Evolutionary conservation across 2,329 filamentous ascomycete genomes (phyloP).

Genomic region (Pseudocercospora ulei): DNA sequence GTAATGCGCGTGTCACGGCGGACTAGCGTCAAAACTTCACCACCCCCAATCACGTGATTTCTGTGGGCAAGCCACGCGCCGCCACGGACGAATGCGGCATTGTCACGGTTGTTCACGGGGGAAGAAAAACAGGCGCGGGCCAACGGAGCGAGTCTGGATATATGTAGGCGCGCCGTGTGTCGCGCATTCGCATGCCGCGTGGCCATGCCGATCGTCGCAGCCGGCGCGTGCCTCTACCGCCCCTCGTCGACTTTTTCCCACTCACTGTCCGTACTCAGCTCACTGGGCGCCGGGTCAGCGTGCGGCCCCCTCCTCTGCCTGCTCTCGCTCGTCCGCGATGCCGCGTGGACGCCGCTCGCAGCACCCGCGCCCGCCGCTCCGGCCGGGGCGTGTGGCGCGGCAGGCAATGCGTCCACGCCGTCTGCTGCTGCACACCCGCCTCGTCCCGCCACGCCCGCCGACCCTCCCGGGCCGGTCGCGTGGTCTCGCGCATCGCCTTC

Average conservation of each 20-base stretch:
- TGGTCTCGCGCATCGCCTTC: slow-evolving; percentile 22
- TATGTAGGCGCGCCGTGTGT: too few species aligned
- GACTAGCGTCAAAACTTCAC: too few species aligned
- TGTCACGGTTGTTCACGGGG: too few species aligned
- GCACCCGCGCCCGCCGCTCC: slow-evolving; percentile 10
- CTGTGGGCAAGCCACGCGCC: too few species aligned
- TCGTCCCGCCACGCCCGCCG: slow-evolving; percentile 9
- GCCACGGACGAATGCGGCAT: too few species aligned
- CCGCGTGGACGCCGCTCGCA: slow-evolving; percentile 14
- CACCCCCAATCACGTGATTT: too few species aligned
- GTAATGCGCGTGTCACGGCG: too few species aligned
- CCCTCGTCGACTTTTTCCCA: slow-evolving; percentile 88
- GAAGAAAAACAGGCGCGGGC: too few species aligned
- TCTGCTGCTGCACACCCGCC: slow-evolving; percentile 11
- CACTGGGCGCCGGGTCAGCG: slow-evolving; percentile 27
- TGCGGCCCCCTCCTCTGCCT: slow-evolving; percentile 24
- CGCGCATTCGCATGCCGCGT: slow-evolving; percentile 2
- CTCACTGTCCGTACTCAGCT: slow-evolving; percentile 71
- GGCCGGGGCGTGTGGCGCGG: slow-evolving; percentile 1
- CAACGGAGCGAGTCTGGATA: too few species aligned
- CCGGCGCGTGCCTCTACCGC: slow-evolving; percentile 35
- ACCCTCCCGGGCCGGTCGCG: slow-evolving; percentile 15
- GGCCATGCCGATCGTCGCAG: not conserved
- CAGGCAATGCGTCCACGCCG: not conserved
- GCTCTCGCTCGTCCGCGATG: slow-evolving; percentile 9